Conservation (phyloP, 2,329 filamentous ascomycete species). For the Byssothecium circinans region DNA sequence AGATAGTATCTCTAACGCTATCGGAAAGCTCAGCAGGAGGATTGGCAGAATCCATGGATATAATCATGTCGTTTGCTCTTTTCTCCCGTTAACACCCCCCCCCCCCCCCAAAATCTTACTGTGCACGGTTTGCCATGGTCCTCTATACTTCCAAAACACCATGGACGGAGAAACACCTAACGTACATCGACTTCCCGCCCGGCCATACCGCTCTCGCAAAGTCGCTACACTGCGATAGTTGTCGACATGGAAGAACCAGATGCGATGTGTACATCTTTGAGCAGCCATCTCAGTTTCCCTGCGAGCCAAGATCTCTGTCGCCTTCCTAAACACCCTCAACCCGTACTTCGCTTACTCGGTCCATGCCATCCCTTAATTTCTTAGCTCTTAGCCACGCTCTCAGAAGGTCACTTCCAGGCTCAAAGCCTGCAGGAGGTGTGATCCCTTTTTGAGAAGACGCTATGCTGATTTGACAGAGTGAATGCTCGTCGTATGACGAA, state of each 20-base stretch:
- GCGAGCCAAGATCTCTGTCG: constrained; percentile 14
- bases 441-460: too few species aligned
- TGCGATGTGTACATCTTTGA: constrained; percentile 19
- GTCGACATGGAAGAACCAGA: constrained; percentile 17
- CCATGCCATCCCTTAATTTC: too few species aligned
- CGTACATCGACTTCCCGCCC: neutral
- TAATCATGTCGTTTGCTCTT: neutral
- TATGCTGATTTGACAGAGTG: too few species aligned
- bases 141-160: neutral
- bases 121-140: neutral
- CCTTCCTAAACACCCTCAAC: too few species aligned
- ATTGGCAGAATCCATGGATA: too few species aligned
- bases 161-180: constrained; percentile 2
- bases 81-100: neutral
- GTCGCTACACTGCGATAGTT: constrained; percentile 17
- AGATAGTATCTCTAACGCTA: too few species aligned
- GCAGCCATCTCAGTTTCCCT: constrained; percentile 19
- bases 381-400: too few species aligned
- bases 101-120: neutral
- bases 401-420: too few species aligned
- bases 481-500: too few species aligned
- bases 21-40: too few species aligned
- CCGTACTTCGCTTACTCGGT: too few species aligned
- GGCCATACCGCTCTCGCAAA: constrained; percentile 9
- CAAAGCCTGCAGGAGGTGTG: too few species aligned